Percentiles rank a stretch among this genome's conserved stretches.
phyloP scores from a whole-genome alignment of 441 rosid genomes.

The Corymbia citriodora region DNA sequence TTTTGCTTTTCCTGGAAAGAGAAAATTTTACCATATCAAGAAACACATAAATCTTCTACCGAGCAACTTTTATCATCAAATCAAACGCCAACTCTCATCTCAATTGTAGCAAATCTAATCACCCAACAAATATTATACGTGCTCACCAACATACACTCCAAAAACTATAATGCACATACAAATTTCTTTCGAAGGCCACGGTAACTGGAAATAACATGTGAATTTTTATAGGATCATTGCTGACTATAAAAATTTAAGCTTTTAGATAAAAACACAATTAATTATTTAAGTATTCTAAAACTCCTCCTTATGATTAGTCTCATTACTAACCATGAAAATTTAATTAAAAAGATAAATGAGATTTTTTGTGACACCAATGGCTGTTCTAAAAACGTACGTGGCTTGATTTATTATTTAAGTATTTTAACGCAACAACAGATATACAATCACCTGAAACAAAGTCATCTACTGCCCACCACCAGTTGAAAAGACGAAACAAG shows the following conservation, averaged over 20 bases:
- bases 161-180: background rate
- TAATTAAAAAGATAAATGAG: too few species aligned
- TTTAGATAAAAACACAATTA: too few species aligned
- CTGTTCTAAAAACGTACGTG: too few species aligned
- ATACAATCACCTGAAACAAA: background rate
- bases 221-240: too few species aligned
- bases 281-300: too few species aligned
- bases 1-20: conserved; percentile 8
- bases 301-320: too few species aligned
- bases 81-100: background rate
- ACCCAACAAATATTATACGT: background rate
- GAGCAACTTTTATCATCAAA: background rate
- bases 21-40: background rate
- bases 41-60: background rate
- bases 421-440: too few species aligned
- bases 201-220: background rate
- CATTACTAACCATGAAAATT: too few species aligned
- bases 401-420: too few species aligned
- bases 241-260: too few species aligned
- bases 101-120: background rate
- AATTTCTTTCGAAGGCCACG: background rate
- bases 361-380: too few species aligned
- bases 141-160: background rate
- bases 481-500: background rate
- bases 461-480: background rate